These are phyloP conservation scores for Ceratocystis cacaofunesta DNA, from an alignment of 2,329 filamentous ascomycete genomes.

Conservation along the genomic window DNA sequence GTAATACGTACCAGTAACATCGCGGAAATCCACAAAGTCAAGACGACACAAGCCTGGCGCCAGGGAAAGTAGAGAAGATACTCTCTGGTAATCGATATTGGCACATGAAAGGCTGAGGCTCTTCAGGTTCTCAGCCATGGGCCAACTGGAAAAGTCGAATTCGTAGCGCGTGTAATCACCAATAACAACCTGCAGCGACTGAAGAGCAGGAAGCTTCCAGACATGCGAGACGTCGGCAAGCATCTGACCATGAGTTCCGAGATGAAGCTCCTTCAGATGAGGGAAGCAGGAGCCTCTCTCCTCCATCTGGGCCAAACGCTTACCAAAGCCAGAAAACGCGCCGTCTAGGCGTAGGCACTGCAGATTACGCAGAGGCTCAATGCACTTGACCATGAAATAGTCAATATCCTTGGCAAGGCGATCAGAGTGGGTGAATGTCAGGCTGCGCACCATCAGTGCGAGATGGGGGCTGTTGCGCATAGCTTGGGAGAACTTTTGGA, in stretches of 20 bases:
- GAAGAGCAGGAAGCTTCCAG: constrained; percentile 9
- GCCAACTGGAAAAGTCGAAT: constrained; percentile 7
- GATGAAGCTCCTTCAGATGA: constrained; percentile 1
- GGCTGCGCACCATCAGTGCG: constrained; percentile 9
- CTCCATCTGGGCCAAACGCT: constrained; percentile 4
- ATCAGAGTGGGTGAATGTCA: constrained; percentile 1
- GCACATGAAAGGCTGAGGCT: background rate
- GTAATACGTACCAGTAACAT: constrained; percentile 9
- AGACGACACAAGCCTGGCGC: constrained; percentile 9
- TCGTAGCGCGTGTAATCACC: constrained; percentile 8
- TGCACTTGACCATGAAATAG: constrained; percentile 14
- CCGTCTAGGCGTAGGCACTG: constrained; percentile 8
- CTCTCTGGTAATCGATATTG: constrained; percentile 13
- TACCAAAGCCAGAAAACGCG: constrained; percentile 10
- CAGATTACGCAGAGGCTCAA: constrained; percentile 12
- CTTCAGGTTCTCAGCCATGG: background rate
- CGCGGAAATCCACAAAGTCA: constrained; percentile 12
- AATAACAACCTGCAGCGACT: constrained; percentile 8
- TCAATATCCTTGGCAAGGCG: background rate
- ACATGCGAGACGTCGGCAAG: background rate
- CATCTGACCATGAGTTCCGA: constrained; percentile 11
- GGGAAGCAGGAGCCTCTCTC: constrained; percentile 7
- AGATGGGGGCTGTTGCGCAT: constrained; percentile 11
- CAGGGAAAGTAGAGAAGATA: constrained; percentile 9
- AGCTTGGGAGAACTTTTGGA: constrained; percentile 14